Conservation (phyloP, 2,329 filamentous ascomycete genomes). For the Ceratocystis huliohia region DNA sequence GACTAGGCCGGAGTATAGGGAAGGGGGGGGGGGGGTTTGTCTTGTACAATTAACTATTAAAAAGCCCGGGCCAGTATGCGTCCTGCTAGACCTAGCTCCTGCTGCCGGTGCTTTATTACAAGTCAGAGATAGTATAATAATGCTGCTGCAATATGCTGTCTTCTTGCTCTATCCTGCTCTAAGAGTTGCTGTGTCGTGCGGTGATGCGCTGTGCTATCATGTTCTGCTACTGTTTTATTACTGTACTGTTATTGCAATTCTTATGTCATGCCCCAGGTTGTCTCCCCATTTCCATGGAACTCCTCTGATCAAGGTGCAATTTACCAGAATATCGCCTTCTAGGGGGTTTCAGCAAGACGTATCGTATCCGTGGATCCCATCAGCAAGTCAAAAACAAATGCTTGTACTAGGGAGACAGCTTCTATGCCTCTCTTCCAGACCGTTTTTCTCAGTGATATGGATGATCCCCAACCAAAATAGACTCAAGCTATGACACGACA, state of each 20-base stretch:
- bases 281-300: not conserved
- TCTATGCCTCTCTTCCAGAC: not conserved
- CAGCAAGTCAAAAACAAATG: not conserved
- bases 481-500: not conserved
- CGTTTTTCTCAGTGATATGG: not conserved
- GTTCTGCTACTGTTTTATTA: no score
- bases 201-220: not conserved
- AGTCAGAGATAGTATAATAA: not conserved
- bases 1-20: not conserved
- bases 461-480: not conserved
- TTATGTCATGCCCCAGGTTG: not conserved
- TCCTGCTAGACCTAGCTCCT: not conserved
- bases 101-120: not conserved
- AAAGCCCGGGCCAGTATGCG: not conserved
- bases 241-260: no score
- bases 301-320: not conserved
- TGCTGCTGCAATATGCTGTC: no score
- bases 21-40: not conserved
- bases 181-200: not conserved
- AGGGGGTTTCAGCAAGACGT: not conserved
- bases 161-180: not conserved
- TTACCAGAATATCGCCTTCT: not conserved
- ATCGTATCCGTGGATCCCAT: not conserved
- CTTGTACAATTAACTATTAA: not conserved
- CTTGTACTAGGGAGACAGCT: not conserved